A percentile compares a stretch with the other conserved stretches of the same genome.
phyloP scores from a whole-genome alignment of 257 asterid genomes.

The Fraxinus quadrangulata region DNA sequence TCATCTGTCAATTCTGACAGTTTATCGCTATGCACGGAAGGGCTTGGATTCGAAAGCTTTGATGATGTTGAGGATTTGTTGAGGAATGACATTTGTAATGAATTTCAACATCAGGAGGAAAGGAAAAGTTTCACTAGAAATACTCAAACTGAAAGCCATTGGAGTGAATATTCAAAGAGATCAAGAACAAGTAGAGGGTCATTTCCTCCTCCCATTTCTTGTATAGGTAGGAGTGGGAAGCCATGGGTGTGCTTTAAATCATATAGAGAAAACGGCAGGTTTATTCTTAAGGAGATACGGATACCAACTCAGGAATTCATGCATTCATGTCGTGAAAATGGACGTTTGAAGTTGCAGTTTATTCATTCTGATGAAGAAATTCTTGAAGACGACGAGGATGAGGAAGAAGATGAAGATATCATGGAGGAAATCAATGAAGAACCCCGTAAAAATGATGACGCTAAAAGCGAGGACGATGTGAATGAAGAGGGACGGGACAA shows the following conservation, averaged over 20 bases:
- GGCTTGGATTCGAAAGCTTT: conserved; percentile 80
- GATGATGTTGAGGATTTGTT: conserved; percentile 52
- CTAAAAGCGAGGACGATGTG: not conserved
- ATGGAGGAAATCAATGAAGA: conserved; percentile 15
- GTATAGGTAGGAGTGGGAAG: conserved; percentile 74
- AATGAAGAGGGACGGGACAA: conserved; percentile 8
- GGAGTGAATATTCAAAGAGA: conserved; percentile 35
- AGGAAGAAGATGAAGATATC: conserved; percentile 17
- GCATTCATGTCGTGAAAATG: conserved; percentile 80
- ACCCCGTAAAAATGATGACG: not conserved
- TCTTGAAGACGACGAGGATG: conserved; percentile 39
- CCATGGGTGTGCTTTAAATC: conserved; percentile 70
- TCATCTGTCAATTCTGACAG: conserved; percentile 58
- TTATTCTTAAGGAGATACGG: conserved; percentile 67
- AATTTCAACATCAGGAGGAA: conserved; percentile 31
- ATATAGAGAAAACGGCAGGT: conserved; percentile 66
- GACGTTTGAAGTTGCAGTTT: conserved; percentile 63
- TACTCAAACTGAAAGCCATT: conserved; percentile 19
- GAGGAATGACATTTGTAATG: conserved; percentile 26
- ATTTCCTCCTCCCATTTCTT: conserved; percentile 85
- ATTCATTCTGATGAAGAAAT: conserved; percentile 63
- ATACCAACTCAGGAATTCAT: conserved; percentile 71
- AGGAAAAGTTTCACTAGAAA: conserved; percentile 25
- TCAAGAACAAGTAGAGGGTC: conserved; percentile 35
- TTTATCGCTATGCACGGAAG: conserved; percentile 69